These are phyloP conservation scores for Brassica hybrid DNA, from an alignment of 441 rosid genomes.

Conservation along the genomic window DNA sequence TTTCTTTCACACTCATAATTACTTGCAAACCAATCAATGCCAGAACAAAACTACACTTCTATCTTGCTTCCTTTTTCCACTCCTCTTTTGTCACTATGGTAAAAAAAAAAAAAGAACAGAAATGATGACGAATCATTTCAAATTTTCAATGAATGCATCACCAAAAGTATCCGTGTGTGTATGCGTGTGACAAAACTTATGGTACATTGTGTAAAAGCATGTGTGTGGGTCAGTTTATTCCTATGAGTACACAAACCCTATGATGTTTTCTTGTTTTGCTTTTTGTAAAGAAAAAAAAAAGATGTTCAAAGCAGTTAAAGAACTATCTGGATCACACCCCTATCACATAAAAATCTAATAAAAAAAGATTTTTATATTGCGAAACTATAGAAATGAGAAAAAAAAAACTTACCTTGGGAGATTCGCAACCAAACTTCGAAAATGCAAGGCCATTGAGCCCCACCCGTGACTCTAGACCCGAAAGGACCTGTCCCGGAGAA, in stretches of 20 bases:
- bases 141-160: conserved; percentile 16
- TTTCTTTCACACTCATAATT: conserved; percentile 22
- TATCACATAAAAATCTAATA: conserved; percentile 10
- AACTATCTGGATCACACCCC: conserved; percentile 31
- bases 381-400: background rate
- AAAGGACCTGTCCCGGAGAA: conserved; percentile 28
- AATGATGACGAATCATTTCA: conserved; percentile 5
- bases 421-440: conserved; percentile 63
- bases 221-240: conserved; percentile 30
- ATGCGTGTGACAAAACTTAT: conserved; percentile 7
- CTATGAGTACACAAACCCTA: conserved; percentile 17
- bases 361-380: background rate
- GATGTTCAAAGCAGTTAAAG: conserved; percentile 18
- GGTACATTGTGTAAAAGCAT: conserved; percentile 28
- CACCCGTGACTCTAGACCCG: conserved; percentile 63
- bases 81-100: conserved; percentile 5
- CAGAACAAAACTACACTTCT: background rate
- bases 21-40: conserved; percentile 30
- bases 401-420: conserved; percentile 68
- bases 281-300: background rate
- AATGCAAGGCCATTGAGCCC: conserved; percentile 40
- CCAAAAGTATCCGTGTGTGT: conserved; percentile 24
- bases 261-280: conserved; percentile 27
- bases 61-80: background rate
- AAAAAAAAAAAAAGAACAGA: background rate